Conservation (phyloP, 2,329 filamentous ascomycete genomes). For the Didymella pomorum region DNA sequence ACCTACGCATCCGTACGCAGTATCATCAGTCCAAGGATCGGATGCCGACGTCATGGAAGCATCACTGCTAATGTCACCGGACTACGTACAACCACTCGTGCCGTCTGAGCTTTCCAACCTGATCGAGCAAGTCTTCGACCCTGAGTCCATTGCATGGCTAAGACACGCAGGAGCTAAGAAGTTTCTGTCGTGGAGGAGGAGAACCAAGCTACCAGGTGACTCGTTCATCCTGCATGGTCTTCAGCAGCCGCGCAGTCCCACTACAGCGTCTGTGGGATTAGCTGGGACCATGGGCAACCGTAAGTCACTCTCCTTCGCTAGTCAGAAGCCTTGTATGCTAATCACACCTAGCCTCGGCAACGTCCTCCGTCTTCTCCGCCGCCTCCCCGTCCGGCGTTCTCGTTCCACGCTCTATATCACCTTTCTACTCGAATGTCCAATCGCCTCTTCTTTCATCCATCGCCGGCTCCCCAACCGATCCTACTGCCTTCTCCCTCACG, state of each 20-base stretch:
- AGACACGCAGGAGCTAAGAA: constrained; percentile 85
- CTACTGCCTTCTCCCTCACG: constrained; percentile 47
- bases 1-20: constrained; percentile 69
- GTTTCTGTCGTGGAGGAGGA: constrained; percentile 73
- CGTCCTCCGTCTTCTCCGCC: constrained; percentile 48
- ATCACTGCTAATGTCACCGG: constrained; percentile 88
- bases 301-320: constrained; percentile 17
- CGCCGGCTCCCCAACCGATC: constrained; percentile 42
- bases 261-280: constrained; percentile 42
- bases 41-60: constrained; percentile 90
- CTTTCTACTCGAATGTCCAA: constrained; percentile 47
- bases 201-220: constrained; percentile 43
- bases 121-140: constrained; percentile 77
- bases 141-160: constrained; percentile 79
- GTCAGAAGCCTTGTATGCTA: not conserved
- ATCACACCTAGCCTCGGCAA: constrained; percentile 35
- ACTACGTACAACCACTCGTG: constrained; percentile 83
- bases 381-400: constrained; percentile 51
- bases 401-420: constrained; percentile 46
- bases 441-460: constrained; percentile 48
- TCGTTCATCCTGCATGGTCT: constrained; percentile 40
- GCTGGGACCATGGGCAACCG: constrained; percentile 36
- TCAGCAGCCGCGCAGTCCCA: constrained; percentile 36
- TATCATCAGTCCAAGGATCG: constrained; percentile 75
- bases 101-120: constrained; percentile 76